Percentiles rank a stretch among this genome's conserved stretches.
phyloP scores from a whole-genome alignment of 2,329 filamentous ascomycete species.

The Alternaria burnsii region DNA sequence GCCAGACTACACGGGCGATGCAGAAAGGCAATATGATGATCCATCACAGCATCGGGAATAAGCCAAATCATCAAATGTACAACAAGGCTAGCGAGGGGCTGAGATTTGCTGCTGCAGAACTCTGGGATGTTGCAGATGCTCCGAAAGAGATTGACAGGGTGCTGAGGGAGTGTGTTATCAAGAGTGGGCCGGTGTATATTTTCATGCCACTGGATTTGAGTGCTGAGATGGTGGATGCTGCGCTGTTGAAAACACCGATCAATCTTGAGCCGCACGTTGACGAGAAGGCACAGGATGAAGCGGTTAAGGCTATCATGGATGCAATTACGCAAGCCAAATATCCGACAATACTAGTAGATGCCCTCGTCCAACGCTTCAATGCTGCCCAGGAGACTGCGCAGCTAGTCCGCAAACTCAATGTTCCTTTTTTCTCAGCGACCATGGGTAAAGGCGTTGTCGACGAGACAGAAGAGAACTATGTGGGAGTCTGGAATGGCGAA shows the following conservation, averaged over 20 bases:
- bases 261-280: constrained; percentile 44
- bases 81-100: constrained; percentile 51
- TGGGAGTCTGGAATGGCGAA: constrained; percentile 55
- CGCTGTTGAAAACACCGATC: constrained; percentile 49
- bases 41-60: constrained; percentile 55
- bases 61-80: constrained; percentile 55
- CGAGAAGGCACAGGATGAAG: constrained; percentile 37
- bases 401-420: constrained; percentile 45
- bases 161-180: constrained; percentile 54
- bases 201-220: constrained; percentile 57
- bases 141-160: constrained; percentile 56
- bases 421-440: constrained; percentile 52
- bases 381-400: constrained; percentile 44
- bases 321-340: constrained; percentile 47
- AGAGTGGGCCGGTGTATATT: constrained; percentile 56
- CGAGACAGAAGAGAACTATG: constrained; percentile 51
- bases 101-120: constrained; percentile 52
- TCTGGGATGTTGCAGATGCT: constrained; percentile 52
- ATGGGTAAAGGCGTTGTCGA: constrained; percentile 57
- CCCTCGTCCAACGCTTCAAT: constrained; percentile 50
- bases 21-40: constrained; percentile 56
- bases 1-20: constrained; percentile 54
- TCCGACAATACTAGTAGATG: constrained; percentile 53
- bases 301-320: constrained; percentile 45
- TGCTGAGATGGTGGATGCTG: constrained; percentile 44